Evolutionary conservation across 2,329 filamentous ascomycete genomes (phyloP), one percentile per base, ranked within the genome.

Genomic region (Clonostachys rhizophaga): DNA sequence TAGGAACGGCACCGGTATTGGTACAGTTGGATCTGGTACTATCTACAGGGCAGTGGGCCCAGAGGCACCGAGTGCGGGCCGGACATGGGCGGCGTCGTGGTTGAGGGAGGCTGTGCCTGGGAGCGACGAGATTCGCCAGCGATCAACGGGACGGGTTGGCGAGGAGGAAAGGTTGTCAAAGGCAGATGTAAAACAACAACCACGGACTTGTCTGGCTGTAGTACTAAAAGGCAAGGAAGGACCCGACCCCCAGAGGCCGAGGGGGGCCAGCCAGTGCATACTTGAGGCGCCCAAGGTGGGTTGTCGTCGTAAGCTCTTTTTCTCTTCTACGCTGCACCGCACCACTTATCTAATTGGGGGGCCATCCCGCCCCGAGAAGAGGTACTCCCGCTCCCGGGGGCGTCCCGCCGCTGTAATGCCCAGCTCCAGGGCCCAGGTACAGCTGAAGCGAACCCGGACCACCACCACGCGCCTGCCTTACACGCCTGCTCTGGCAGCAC

Each of bases 261-360:
- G 17, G 44, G 44, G 33, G 17, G 30, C 43, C n/a, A 13, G 42
- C 44, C 41, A 41, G 42, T 40, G 46, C 46, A 44, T 16, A 16
- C 13, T 40, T 24, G 36, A 40, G 46, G 42, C 35, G 35, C 35
- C 20, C 37, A 20, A 48, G 42, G 47, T 49, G 47, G 47, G 47
- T 36, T 49, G 47, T 45, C 47, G 47, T 49, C 47, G 47, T 49
- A 49, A 49, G 47, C 47, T 49, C 47, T 43, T 45, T 45, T 40
- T 43, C 37, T 48, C 20, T 42, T n/a, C 40, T 40, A 10, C n/a
- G 17, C 17, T n/a, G 37, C n/a, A 40, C 37, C n/a, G 37, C 37
- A 30, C 24, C 24, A 30, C 24, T 30, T 30, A 30, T 30, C 24
- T 30, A 30, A 30, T 30, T 30, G 24, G 24, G 24, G 24, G 24